phyloP scores from a whole-genome alignment of 441 rosid species.

The Erysimum cheiri region DNA sequence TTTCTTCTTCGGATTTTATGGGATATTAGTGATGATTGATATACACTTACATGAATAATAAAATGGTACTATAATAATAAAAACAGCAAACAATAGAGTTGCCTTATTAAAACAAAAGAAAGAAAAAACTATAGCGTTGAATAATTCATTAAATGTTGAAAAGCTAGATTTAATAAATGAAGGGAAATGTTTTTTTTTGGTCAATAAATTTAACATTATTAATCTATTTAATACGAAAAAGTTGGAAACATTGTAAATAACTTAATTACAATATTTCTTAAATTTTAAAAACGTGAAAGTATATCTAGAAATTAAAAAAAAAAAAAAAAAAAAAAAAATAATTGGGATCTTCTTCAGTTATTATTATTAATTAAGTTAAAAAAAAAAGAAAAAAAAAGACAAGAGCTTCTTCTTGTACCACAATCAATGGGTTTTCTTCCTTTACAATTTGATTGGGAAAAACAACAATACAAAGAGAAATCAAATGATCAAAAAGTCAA shows the following conservation, averaged over 20 bases:
- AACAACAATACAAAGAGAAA: slow-evolving; percentile 31
- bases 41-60: neutral
- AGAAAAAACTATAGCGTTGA: neutral
- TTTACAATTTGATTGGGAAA: slow-evolving; percentile 46
- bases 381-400: slow-evolving; percentile 12
- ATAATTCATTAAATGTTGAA: neutral
- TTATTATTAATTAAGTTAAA: neutral
- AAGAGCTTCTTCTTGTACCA: slow-evolving; percentile 25
- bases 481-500: slow-evolving; percentile 40
- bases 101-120: no score
- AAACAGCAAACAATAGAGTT: neutral
- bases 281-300: neutral
- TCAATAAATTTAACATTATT: neutral
- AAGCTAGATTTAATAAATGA: neutral
- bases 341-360: slow-evolving; percentile 15
- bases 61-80: neutral
- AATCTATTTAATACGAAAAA: neutral
- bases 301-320: neutral
- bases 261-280: neutral
- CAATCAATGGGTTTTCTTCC: slow-evolving; percentile 40
- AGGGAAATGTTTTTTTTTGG: neutral
- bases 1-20: neutral
- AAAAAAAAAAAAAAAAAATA: neutral
- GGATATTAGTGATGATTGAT: slow-evolving; percentile 3
- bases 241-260: neutral